Percentiles rank a stretch among this genome's conserved stretches.
Conservation (phyloP, 345 rosid genomes). For the Nephelium lappaceum region DNA sequence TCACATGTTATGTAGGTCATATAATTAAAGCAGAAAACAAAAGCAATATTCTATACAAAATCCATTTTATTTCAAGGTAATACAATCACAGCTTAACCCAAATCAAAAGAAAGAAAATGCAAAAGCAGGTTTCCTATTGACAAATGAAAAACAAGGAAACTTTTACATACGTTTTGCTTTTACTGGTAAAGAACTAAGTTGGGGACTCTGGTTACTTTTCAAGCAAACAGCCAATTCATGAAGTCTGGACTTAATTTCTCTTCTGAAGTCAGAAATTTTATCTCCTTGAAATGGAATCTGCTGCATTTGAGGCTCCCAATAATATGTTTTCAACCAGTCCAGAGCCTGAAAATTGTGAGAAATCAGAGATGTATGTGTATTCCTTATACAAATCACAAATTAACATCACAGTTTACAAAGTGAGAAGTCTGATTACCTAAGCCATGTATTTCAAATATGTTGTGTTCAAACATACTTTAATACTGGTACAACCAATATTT, state of each 20-base stretch:
- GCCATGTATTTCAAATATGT: background rate
- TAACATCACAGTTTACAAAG: background rate
- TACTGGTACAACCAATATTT: background rate
- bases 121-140: background rate
- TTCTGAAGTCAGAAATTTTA: slow-evolving; percentile 48
- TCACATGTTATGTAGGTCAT: background rate
- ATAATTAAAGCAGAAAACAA: background rate
- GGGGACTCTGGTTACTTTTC: slow-evolving; percentile 43
- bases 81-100: background rate
- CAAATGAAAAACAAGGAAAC: slow-evolving; percentile 7
- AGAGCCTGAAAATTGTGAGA: slow-evolving; percentile 60
- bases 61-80: background rate
- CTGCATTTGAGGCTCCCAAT: slow-evolving; percentile 80
- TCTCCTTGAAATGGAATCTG: slow-evolving; percentile 59
- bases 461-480: background rate
- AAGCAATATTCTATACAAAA: background rate
- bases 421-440: background rate
- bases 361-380: background rate
- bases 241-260: slow-evolving; percentile 69
- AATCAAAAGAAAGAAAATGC: background rate
- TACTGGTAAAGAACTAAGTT: slow-evolving; percentile 36
- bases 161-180: slow-evolving; percentile 50
- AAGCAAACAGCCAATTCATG: slow-evolving; percentile 54
- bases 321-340: slow-evolving; percentile 77
- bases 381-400: background rate